Evolutionary conservation across 1,284 basidiomycete species (phyloP), one percentile per base, ranked within the genome.

Genomic region (Pyrrhoderma noxium): DNA sequence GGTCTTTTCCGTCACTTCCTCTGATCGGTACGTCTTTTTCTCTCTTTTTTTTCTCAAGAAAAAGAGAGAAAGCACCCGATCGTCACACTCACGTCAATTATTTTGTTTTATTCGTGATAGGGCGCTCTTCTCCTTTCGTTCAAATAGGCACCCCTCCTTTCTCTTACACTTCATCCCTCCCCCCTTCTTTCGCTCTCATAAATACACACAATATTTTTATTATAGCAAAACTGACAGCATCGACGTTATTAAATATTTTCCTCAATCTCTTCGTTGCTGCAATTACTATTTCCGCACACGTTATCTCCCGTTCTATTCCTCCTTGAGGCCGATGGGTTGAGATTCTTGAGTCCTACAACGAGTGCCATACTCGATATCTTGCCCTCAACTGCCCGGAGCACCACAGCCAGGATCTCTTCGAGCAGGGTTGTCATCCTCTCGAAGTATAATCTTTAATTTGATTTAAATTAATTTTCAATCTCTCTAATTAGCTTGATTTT

Each of bases 381-480:
- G 72, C 73, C 34, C 63, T 88, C 56, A 69, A 67, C 48, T 85
- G 82, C 65, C 62, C 78, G 54, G 60, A 61, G 53, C 65, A 87
- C 68, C 84, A 89, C 67, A 69, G 74, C 64, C 77, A 76, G n/a
- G 42, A 66, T 19, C 90, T 88, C 73, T 88, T 84, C 63, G 70
- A 79, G 49, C 60, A 64, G 34, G 81, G 79, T 65, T 82, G 79
- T 68, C 73, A 74, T 62, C 79, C 79, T 25, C 59, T 70, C 41
- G 22, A 49, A 22, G 51, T 56, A 19, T 8, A 45, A n/a, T 46
- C 11, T 31, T n/a, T 21, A 8, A 22, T 40, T 11, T 11, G 5
- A 7, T 21, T n/a, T n/a, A n/a, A n/a, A n/a, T 13, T n/a, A 16
- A 41, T 39, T 37, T 23, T 49, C 36, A 13, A 3, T 49, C 34